These are phyloP conservation scores for Suhomyces sp. DNA, from an alignment of 805 yeast species.

Conservation along the genomic window DNA sequence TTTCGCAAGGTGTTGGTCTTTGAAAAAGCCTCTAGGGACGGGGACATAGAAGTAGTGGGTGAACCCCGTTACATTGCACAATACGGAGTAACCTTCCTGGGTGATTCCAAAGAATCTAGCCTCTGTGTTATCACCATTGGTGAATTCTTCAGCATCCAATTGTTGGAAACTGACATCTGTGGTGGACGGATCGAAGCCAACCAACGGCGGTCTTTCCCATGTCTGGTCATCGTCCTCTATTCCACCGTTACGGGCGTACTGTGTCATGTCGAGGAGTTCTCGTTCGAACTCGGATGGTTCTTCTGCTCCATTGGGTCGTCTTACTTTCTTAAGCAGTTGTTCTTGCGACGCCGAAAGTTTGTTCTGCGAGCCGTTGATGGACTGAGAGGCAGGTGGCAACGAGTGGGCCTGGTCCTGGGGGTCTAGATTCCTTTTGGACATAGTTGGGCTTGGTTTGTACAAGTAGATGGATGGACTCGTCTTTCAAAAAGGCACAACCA, in stretches of 20 bases:
- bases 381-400: constrained; percentile 31
- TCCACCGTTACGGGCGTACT: constrained; percentile 20
- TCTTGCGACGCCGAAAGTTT: constrained; percentile 28
- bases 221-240: constrained; percentile 36
- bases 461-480: no score
- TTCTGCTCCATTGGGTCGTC: constrained; percentile 30
- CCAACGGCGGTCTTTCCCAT: constrained; percentile 59
- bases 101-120: constrained; percentile 94
- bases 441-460: no score
- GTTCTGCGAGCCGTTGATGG: constrained; percentile 17
- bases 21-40: constrained; percentile 74
- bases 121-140: constrained; percentile 53
- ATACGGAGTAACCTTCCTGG: constrained; percentile 78
- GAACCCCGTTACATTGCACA: constrained; percentile 89
- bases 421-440: no score
- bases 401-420: constrained; percentile 32
- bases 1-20: constrained; percentile 48
- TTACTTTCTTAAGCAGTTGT: constrained; percentile 32
- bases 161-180: constrained; percentile 79
- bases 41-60: constrained; percentile 89
- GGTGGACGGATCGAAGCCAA: constrained; percentile 48
- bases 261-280: constrained; percentile 39
- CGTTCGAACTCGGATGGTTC: constrained; percentile 44
- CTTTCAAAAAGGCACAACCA: no score
- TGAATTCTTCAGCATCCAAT: constrained; percentile 88